Evolutionary conservation across 306 rosid species (phyloP).

Genomic region (Prunus mongolica): DNA sequence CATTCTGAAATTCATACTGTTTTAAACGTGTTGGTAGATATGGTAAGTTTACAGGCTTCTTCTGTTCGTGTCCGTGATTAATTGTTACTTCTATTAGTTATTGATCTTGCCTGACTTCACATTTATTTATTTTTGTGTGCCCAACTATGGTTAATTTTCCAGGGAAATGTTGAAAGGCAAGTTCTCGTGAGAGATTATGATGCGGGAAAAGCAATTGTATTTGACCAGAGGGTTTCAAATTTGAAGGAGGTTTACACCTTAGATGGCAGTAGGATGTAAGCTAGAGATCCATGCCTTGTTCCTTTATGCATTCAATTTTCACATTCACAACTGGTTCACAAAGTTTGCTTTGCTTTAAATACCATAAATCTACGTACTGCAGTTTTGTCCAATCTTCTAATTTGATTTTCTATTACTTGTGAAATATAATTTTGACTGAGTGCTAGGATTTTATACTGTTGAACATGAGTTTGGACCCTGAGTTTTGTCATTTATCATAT

Average conservation of each 20-base stretch:
- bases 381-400: background rate
- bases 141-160: conserved; percentile 23
- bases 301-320: background rate
- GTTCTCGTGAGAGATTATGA: conserved; percentile 74
- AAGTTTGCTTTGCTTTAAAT: background rate
- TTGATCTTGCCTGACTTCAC: conserved; percentile 3
- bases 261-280: conserved; percentile 75
- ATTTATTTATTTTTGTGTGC: background rate
- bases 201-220: conserved; percentile 71
- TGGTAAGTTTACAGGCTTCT: conserved; percentile 38
- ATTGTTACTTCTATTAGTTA: background rate
- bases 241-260: conserved; percentile 73
- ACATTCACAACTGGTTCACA: background rate
- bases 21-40: conserved; percentile 74
- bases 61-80: background rate
- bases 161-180: conserved; percentile 86
- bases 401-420: background rate
- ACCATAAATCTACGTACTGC: background rate
- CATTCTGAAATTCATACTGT: conserved; percentile 70
- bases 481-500: background rate
- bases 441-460: background rate
- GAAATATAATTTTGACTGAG: background rate
- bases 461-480: background rate
- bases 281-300: background rate
- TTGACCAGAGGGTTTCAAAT: conserved; percentile 62